Evolutionary conservation across 1,284 basidiomycete genomes (phyloP).

Genomic region (Puccinia novopanici): DNA sequence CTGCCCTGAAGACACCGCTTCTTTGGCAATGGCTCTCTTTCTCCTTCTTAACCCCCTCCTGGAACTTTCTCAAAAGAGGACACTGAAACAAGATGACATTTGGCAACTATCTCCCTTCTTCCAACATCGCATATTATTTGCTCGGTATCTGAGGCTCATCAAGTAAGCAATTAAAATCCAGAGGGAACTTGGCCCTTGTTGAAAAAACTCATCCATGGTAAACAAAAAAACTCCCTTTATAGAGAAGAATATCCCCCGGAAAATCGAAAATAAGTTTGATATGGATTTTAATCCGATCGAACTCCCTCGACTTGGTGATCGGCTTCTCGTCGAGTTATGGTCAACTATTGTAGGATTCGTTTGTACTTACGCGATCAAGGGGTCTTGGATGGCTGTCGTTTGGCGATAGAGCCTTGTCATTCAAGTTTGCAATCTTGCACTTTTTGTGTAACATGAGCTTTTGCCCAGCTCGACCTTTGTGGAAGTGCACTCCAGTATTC

Average conservation of each 20-base stretch:
- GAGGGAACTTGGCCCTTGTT: background rate
- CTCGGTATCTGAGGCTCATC: slow-evolving; percentile 14
- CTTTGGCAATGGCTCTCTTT: slow-evolving; percentile 49
- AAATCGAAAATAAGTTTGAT: slow-evolving; percentile 58
- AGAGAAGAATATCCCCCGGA: slow-evolving; percentile 58
- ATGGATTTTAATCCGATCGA: slow-evolving; percentile 34
- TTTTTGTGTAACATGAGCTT: slow-evolving; percentile 65
- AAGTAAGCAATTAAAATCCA: slow-evolving; percentile 14
- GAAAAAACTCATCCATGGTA: background rate
- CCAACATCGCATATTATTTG: slow-evolving; percentile 38
- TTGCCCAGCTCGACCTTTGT: slow-evolving; percentile 70
- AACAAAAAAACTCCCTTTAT: background rate
- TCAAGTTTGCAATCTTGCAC: slow-evolving; percentile 53
- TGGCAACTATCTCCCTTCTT: slow-evolving; percentile 50
- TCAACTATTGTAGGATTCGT: slow-evolving; percentile 60
- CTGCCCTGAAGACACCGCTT: slow-evolving; percentile 41
- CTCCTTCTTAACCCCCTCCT: slow-evolving; percentile 42
- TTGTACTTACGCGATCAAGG: slow-evolving; percentile 54
- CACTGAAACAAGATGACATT: slow-evolving; percentile 41
- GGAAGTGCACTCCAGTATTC: slow-evolving; percentile 66
- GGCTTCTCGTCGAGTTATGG: slow-evolving; percentile 34
- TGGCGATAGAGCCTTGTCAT: slow-evolving; percentile 62
- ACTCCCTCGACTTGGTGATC: slow-evolving; percentile 35
- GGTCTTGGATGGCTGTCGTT: slow-evolving; percentile 55
- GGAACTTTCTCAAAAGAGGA: slow-evolving; percentile 59